These are phyloP conservation scores for Arxiozyma bovina DNA, from an alignment of 1,139 yeast genomes.

Conservation along the genomic window DNA sequence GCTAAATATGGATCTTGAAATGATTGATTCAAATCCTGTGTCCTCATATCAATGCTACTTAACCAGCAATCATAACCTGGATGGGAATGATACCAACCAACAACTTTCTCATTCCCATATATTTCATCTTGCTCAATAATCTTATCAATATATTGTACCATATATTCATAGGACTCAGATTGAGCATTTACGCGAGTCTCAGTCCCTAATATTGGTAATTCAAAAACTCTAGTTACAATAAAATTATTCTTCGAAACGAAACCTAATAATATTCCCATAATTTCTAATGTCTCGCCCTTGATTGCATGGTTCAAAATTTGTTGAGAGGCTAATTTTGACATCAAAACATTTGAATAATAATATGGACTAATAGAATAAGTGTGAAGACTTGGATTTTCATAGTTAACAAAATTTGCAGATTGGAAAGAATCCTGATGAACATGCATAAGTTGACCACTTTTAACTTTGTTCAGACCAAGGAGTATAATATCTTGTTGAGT, in stretches of 20 bases:
- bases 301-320: constrained; percentile 81
- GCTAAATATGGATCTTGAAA: constrained; percentile 91
- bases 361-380: neutral
- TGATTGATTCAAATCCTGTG: constrained; percentile 75
- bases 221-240: constrained; percentile 72
- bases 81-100: constrained; percentile 95
- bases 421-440: neutral
- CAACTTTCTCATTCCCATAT: constrained; percentile 53
- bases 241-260: constrained; percentile 50
- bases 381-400: neutral
- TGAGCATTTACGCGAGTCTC: constrained; percentile 94
- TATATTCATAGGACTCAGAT: constrained; percentile 87
- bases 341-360: constrained; percentile 49
- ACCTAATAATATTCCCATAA: constrained; percentile 93
- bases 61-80: constrained; percentile 97
- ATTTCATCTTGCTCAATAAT: constrained; percentile 45
- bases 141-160: constrained; percentile 71
- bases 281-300: constrained; percentile 81
- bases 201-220: constrained; percentile 90
- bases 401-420: neutral
- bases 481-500: neutral
- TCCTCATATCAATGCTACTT: constrained; percentile 81
- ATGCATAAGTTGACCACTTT: neutral
- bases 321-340: constrained; percentile 66
- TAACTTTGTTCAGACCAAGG: neutral